Evolutionary conservation across 371 early-diverging fungal species (phyloP), one percentile per base, ranked within the genome.

Genomic region (Mortierella sp.): DNA sequence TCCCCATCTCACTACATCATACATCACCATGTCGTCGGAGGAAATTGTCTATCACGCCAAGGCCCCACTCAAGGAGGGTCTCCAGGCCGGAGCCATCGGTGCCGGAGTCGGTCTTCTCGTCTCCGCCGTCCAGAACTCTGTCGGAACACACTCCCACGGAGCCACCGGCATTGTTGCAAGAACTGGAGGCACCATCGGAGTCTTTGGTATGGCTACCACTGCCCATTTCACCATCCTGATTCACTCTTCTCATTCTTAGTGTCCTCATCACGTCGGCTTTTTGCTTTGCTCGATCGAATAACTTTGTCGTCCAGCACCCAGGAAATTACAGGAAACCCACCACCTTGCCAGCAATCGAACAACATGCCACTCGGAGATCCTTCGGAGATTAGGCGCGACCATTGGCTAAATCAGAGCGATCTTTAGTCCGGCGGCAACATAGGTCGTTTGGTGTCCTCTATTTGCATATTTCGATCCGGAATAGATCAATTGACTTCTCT

Each of bases 81-180:
- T 91, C 65, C 91, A 92, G 84, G 90, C 90, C 34, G 90, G 90
- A 45, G 88, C 84, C 77, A 90, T 92, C 76, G 91, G 94, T 48
- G 81, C 93, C 81, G 94, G 92, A 70, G 82, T 92, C 48, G 95
- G 95, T 88, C 89, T 95, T 63, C 89, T 94, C 73, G 91, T 93
- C 52, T 94, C 94, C 54, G 93, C 95, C 58, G 92, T 93, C 88
- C 95, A 95, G 87, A 95, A 95, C 86, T 92, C 95, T 26, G 83
- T 92, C 75, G 91, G 90, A 81, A 89, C 92, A 76, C 94, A 94
- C 79, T 89, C 89, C 57, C 87, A 91, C 65, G 94, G 95, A 77
- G 95, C 94, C 9, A 88, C 89, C 68, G 95, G 94, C 82, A 90
- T 95, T 70, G 79, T 95, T 75, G 91, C 92, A 54, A 88, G 94